phyloP scores from a whole-genome alignment of 495 filamentous ascomycete species.

The Neurospora hispaniola region DNA sequence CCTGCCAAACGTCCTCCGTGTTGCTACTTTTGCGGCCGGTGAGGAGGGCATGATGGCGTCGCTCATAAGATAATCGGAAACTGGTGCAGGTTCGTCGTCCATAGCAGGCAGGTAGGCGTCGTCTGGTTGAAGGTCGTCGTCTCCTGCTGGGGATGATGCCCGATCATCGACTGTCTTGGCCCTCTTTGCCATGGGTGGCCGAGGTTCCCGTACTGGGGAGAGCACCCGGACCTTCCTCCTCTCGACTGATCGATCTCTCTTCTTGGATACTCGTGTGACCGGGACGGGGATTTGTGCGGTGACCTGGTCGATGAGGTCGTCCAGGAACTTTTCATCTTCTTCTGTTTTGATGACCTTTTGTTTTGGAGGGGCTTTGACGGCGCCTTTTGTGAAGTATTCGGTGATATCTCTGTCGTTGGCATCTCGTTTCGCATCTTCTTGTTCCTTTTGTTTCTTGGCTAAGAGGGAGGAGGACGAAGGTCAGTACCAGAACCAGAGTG shows the following conservation, averaged over 20 bases:
- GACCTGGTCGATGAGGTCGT: conserved; percentile 75
- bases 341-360: conserved; percentile 66
- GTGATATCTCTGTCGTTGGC: conserved; percentile 84
- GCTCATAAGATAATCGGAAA: conserved; percentile 56
- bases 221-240: conserved; percentile 69
- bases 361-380: conserved; percentile 55
- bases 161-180: conserved; percentile 37
- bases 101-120: conserved; percentile 36
- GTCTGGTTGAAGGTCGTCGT: conserved; percentile 41
- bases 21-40: conserved; percentile 67
- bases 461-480: background rate
- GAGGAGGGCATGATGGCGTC: conserved; percentile 73
- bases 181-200: conserved; percentile 37
- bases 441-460: conserved; percentile 83
- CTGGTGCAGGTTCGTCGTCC: conserved; percentile 43
- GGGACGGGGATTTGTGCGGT: conserved; percentile 66
- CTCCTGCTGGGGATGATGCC: conserved; percentile 30
- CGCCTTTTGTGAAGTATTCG: conserved; percentile 81
- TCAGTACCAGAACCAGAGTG: background rate
- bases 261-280: conserved; percentile 39
- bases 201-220: conserved; percentile 51
- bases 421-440: conserved; percentile 76
- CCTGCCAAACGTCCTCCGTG: conserved; percentile 49
- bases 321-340: conserved; percentile 80
- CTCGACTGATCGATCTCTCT: conserved; percentile 58